Base-by-base conservation (phyloP, 306 rosid genomes). In the Cyclanthera cordifolia region DNA sequence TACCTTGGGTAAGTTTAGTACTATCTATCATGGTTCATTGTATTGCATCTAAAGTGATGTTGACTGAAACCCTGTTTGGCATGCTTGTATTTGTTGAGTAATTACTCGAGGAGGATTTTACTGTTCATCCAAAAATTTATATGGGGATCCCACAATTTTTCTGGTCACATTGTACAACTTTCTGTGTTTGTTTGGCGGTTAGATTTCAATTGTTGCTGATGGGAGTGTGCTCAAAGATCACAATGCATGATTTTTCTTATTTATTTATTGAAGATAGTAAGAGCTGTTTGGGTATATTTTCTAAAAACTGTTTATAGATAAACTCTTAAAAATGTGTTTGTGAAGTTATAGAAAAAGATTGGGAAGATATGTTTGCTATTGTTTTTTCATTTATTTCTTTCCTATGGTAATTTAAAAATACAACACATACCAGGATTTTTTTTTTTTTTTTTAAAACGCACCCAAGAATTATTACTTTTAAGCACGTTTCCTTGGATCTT, bases 1-100 rank as follows among this genome's bases (percentile, higher is more conserved):
- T 92, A 92, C 80, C 80, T 92, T 11, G 96, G 98, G 98, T 89
- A 87, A 83, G 77, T 74, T 72, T 53, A 30, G 73, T 41, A 48
- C 32, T 3, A n/a, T 60, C 15, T 41, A 45, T 12, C 48, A n/a
- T 58, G 9, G 1, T 54, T 54, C 59, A 24, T 54, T 1, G 5
- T 65, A 47, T 47, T 56, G 46, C 32, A 45, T 58, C 39, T n/a
- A 8, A 46, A 46, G 10, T 15, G 45, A 12, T 27, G 2, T 27
- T 46, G 46, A 16, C n/a, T 17, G 46, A 45, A 67, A 14, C 54
- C 19, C 24, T 47, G 47, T 67, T 27, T 45, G 37, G 34, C 11
- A 37, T 37, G 21, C 46, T 28, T 28, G 12, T 30, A 15, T 48
- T 67, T 69, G 45, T 24, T 47, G 34, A 19, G 27, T 12, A 43